phyloP scores from a whole-genome alignment of 768 basidiomycete species.

The Leccinum truebloodii region DNA sequence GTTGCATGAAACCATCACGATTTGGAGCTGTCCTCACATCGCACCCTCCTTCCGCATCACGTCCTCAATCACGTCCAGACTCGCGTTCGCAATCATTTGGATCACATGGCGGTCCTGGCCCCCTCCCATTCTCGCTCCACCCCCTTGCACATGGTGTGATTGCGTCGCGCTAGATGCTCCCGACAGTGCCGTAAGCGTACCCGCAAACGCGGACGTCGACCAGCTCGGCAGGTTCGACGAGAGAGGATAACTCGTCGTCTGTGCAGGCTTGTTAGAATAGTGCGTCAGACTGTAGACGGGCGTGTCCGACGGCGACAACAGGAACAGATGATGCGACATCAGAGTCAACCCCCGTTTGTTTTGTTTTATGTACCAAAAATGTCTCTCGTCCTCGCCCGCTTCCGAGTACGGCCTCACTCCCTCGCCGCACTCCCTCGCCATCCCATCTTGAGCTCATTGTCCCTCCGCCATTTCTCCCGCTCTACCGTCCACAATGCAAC shows the following conservation, averaged over 20 bases:
- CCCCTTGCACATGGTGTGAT: constrained; percentile 58
- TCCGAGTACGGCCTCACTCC: constrained; percentile 17
- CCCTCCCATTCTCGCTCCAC: constrained; percentile 67
- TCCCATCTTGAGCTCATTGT: neutral
- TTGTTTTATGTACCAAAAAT: constrained; percentile 11
- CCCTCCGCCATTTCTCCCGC: constrained; percentile 18
- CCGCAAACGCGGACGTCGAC: constrained; percentile 91
- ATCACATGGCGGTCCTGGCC: constrained; percentile 92
- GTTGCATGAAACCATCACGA: constrained; percentile 5
- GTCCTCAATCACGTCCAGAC: constrained; percentile 93
- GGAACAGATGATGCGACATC: constrained; percentile 88
- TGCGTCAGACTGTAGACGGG: constrained; percentile 84
- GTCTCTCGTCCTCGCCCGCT: neutral
- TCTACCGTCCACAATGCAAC: constrained; percentile 22
- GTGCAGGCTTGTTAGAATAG: constrained; percentile 72
- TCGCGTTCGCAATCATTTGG: constrained; percentile 98
- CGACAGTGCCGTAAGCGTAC: constrained; percentile 82
- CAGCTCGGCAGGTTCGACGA: constrained; percentile 84
- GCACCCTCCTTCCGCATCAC: constrained; percentile 78
- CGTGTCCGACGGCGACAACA: constrained; percentile 84
- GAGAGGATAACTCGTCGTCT: constrained; percentile 61
- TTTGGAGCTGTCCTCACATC: constrained; percentile 59
- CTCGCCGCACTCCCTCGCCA: constrained; percentile 1
- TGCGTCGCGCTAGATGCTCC: constrained; percentile 80
- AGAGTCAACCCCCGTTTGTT: constrained; percentile 4